Base-by-base conservation (phyloP, 257 asterid genomes). In the Lycium barbarum region DNA sequence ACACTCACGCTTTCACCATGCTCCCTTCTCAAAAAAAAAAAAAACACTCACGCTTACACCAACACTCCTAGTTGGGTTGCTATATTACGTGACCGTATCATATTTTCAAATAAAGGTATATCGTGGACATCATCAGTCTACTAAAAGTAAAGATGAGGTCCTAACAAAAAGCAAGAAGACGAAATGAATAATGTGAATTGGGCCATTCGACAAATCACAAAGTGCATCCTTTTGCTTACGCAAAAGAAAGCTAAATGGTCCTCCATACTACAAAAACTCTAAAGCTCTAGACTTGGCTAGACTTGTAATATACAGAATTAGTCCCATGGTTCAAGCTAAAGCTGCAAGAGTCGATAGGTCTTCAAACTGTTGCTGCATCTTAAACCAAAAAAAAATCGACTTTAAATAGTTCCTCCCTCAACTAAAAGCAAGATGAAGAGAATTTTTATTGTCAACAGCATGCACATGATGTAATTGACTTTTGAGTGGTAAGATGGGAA, bases 401-500 rank as follows among this genome's bases (percentile, higher is more conserved):
- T 55, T 18, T 43, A 71, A 40, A 43, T 71, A 35, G 79, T 18
- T 71, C 53, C 55, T 40, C 36, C 40, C 35, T 43, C 79, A 71
- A 71, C 14, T 43, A 9, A 71, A 71, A 71, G 36, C 2, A 18
- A 40, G 54, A 71, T 43, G 79, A 71, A 43, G 5, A 71, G 36
- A 71, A 70, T 4, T 40, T 71, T 43, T 71, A 43, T 17, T 5
- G 6, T 43, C 79, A 40, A 26, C 9, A 71, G 55, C 79, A 45
- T 20, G 9, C 80, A 45, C 38, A 73, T 73, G 80, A 73, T 47
- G 80, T 12, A 73, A 45, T 6, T 73, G 57, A 18, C 38, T 73
- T 71, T 45, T 45, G 40, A 73, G 58, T 9, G 38, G 80, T 72
- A 72, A 45, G n/a, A 73, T 72, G 80, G 58, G 58, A 11, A 45